Percentiles rank a stretch among this genome's conserved stretches.
phyloP scores from a whole-genome alignment of 2,329 filamentous ascomycete genomes.

The Blastomyces silverae region DNA sequence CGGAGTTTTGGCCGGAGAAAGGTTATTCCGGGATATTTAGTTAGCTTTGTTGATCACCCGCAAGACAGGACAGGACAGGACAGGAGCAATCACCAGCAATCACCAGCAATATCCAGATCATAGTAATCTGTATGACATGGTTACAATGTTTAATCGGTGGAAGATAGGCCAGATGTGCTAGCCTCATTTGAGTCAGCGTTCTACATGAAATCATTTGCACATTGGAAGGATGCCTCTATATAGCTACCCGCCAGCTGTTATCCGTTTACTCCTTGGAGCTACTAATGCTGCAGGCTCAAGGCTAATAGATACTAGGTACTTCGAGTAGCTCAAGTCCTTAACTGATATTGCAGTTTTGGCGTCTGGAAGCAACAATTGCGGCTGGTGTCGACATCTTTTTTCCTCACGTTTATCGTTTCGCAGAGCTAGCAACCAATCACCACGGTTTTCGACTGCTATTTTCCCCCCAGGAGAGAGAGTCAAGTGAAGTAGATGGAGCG shows the following conservation, averaged over 20 bases:
- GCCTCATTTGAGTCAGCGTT: neutral
- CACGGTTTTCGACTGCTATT: too few relatives aligned
- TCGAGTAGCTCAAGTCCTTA: neutral
- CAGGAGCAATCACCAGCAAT: too few relatives aligned
- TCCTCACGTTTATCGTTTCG: neutral
- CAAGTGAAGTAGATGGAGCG: neutral
- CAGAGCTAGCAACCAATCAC: neutral
- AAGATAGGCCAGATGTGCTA: too few relatives aligned
- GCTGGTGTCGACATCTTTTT: neutral
- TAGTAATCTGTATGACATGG: too few relatives aligned
- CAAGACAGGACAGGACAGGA: too few relatives aligned
- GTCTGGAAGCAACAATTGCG: neutral
- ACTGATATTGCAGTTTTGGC: neutral
- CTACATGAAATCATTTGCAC: neutral
- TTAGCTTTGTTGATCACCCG: too few relatives aligned
- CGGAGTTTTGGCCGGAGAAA: slow-evolving; percentile 5
- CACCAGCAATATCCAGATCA: too few relatives aligned
- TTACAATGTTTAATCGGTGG: too few relatives aligned
- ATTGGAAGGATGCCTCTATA: neutral
- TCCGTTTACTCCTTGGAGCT: too few relatives aligned
- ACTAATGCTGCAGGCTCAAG: neutral
- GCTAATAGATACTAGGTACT: neutral
- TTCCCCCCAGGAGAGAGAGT: too few relatives aligned
- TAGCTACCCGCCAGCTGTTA: neutral
- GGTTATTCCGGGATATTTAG: slow-evolving; percentile 1